Conservation (phyloP, 2,329 filamentous ascomycete genomes). For the Phoma herbarum region DNA sequence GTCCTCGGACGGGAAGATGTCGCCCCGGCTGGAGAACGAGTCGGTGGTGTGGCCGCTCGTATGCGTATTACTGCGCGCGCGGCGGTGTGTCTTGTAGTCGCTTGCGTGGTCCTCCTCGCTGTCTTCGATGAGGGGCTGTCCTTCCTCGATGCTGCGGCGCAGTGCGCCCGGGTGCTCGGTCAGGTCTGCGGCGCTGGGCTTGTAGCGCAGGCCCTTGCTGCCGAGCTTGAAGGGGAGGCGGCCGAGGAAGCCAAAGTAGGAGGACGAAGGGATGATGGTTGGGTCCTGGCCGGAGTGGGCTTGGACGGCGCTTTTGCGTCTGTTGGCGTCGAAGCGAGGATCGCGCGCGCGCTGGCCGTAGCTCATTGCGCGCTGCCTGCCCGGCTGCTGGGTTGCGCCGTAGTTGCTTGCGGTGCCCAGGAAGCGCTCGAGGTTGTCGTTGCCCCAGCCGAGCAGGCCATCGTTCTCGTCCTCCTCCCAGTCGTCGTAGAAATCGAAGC, state of each 20-base stretch:
- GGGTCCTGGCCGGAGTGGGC: slow-evolving; percentile 70
- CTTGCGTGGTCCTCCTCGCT: slow-evolving; percentile 56
- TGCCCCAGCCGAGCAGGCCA: slow-evolving; percentile 76
- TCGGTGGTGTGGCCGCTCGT: slow-evolving; percentile 84
- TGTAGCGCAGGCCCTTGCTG: slow-evolving; percentile 80
- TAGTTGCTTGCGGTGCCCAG: slow-evolving; percentile 73
- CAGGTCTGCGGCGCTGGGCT: slow-evolving; percentile 88
- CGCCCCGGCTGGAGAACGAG: slow-evolving; percentile 85
- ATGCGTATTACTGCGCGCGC: slow-evolving; percentile 79
- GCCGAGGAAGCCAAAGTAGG: slow-evolving; percentile 84
- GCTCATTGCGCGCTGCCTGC: slow-evolving; percentile 83
- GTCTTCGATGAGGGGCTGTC: slow-evolving; percentile 75
- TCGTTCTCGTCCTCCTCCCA: slow-evolving; percentile 78
- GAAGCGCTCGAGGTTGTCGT: slow-evolving; percentile 85
- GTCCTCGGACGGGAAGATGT: slow-evolving; percentile 90
- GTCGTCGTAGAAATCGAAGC: slow-evolving; percentile 97
- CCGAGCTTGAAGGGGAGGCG: slow-evolving; percentile 86
- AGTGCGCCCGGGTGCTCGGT: slow-evolving; percentile 80
- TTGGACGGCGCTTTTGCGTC: slow-evolving; percentile 65
- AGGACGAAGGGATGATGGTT: slow-evolving; percentile 88
- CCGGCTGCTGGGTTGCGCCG: slow-evolving; percentile 65
- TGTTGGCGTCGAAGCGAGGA: slow-evolving; percentile 38
- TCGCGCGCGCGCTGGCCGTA: slow-evolving; percentile 75
- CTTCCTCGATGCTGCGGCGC: slow-evolving; percentile 64
- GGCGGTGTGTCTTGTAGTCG: slow-evolving; percentile 51